Percentiles rank a stretch among this genome's conserved stretches.
Conservation (phyloP, 768 basidiomycete species). For the Pisolithus microcarpus region DNA sequence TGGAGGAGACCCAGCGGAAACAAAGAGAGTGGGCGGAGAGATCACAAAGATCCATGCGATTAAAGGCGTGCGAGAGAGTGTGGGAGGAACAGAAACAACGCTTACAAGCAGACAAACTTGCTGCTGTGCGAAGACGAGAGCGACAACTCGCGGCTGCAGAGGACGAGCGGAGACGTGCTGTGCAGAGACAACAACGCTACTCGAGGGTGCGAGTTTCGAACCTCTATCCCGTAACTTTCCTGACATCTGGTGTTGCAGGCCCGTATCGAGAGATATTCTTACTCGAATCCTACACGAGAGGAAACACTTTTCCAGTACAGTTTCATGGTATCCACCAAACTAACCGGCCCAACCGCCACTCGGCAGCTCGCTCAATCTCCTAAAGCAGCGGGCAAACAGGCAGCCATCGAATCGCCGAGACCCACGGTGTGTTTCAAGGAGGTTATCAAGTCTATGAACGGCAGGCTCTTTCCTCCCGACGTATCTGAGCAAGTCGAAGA, state of each 20-base stretch:
- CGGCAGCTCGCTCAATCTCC: slow-evolving; percentile 11
- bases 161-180: slow-evolving; percentile 21
- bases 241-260: slow-evolving; percentile 11
- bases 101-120: slow-evolving; percentile 33
- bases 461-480: slow-evolving; percentile 46
- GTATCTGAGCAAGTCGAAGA: slow-evolving; percentile 26
- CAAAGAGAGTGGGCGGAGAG: slow-evolving; percentile 29
- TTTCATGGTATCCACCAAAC: slow-evolving; percentile 23
- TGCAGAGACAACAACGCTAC: slow-evolving; percentile 13
- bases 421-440: slow-evolving; percentile 48
- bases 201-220: slow-evolving; percentile 14
- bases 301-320: slow-evolving; percentile 27
- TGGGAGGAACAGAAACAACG: slow-evolving; percentile 44
- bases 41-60: slow-evolving; percentile 32
- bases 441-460: slow-evolving; percentile 51
- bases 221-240: background rate
- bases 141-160: slow-evolving; percentile 20
- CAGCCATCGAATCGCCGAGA: slow-evolving; percentile 11
- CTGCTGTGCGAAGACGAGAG: slow-evolving; percentile 29
- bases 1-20: slow-evolving; percentile 29
- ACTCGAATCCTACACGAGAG: slow-evolving; percentile 8
- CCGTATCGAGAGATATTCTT: slow-evolving; percentile 6
- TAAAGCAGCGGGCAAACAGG: slow-evolving; percentile 4
- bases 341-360: slow-evolving; percentile 15
- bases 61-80: slow-evolving; percentile 39